Percentiles rank a stretch among this genome's conserved stretches.
These are phyloP conservation scores for Trametes cinnabarina DNA, from an alignment of 768 basidiomycete genomes.

Conservation along the genomic window DNA sequence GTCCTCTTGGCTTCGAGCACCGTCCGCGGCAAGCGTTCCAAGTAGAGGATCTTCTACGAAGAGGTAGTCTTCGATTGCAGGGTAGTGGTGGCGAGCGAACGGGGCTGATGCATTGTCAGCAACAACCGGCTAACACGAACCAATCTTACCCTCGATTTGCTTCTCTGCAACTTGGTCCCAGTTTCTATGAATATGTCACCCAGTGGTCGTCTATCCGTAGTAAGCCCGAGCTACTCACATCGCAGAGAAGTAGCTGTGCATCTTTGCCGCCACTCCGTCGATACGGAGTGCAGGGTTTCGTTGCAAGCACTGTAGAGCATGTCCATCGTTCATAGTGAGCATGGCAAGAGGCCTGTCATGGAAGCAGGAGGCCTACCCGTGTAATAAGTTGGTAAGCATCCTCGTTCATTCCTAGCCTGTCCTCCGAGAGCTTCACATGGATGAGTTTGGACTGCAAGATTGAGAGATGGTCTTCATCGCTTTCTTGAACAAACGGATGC, in stretches of 20 bases:
- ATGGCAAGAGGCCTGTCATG: not conserved
- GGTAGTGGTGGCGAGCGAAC: not conserved
- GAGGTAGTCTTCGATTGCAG: not conserved
- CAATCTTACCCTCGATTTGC: conserved; percentile 4
- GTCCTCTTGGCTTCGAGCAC: not conserved
- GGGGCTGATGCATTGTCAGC: conserved; percentile 2
- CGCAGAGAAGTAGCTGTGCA: conserved; percentile 46
- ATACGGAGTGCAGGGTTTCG: conserved; percentile 51
- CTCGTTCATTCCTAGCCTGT: conserved; percentile 27
- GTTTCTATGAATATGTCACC: conserved; percentile 1
- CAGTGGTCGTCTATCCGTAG: not conserved
- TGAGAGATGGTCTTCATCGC: conserved; percentile 22
- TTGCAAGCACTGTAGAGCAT: conserved; percentile 54
- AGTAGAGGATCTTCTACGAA: not conserved
- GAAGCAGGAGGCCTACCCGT: conserved; percentile 36
- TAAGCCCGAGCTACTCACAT: not conserved
- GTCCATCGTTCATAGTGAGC: not conserved
- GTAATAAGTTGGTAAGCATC: conserved; percentile 42
- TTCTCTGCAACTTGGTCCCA: conserved; percentile 18
- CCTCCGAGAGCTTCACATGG: conserved; percentile 30
- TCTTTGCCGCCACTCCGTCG: conserved; percentile 40
- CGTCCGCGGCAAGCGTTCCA: not conserved
- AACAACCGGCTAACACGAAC: not conserved
- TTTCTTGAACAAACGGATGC: conserved; percentile 39
- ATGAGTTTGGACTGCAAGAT: conserved; percentile 37